Evolutionary conservation across 1,284 basidiomycete genomes (phyloP).

Genomic region (Ustilago cynodontis): DNA sequence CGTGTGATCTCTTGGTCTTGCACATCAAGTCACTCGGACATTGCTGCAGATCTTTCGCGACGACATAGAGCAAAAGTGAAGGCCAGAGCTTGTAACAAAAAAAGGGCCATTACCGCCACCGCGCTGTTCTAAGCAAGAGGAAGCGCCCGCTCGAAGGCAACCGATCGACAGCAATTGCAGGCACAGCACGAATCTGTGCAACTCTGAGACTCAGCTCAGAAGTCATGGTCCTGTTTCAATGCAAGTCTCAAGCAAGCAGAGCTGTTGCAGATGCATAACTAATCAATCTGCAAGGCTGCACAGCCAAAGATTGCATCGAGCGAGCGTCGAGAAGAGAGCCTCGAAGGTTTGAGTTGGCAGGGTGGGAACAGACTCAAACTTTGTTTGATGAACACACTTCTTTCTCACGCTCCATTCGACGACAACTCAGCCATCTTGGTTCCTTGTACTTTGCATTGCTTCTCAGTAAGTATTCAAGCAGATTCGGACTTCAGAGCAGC

Average conservation of each 20-base stretch:
- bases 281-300: neutral
- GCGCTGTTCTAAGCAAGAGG: neutral
- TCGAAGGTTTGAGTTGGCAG: neutral
- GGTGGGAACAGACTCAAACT: constrained; percentile 27
- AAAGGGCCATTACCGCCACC: neutral
- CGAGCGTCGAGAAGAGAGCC: neutral
- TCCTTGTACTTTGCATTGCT: neutral
- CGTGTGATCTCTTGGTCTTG: constrained; percentile 4
- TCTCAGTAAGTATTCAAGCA: neutral
- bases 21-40: neutral
- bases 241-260: constrained; percentile 3
- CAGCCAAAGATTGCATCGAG: neutral
- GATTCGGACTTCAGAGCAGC: neutral
- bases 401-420: constrained; percentile 28
- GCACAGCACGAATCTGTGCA: neutral
- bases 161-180: neutral
- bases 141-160: neutral
- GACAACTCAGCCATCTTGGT: constrained; percentile 2
- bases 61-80: neutral
- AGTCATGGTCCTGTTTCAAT: neutral
- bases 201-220: neutral
- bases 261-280: neutral
- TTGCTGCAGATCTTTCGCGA: neutral
- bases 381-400: constrained; percentile 22
- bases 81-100: constrained; percentile 4